These are phyloP conservation scores for Apophysomyces trapeziformis DNA, from an alignment of 371 early-diverging fungal species.

Conservation along the genomic window DNA sequence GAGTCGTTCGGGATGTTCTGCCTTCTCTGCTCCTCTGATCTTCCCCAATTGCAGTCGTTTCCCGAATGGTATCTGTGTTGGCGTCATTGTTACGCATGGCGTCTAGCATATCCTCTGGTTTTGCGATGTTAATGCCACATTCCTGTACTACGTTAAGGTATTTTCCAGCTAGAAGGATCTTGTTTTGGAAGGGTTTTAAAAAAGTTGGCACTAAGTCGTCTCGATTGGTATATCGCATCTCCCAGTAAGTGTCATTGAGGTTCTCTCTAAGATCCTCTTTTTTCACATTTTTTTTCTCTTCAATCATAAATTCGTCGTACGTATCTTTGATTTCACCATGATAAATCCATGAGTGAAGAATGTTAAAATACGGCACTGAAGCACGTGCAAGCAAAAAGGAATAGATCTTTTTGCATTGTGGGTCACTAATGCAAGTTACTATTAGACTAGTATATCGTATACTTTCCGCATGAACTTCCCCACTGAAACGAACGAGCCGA, in stretches of 20 bases:
- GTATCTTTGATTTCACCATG: slow-evolving; percentile 85
- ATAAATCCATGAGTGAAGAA: slow-evolving; percentile 88
- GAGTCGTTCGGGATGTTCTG: neutral
- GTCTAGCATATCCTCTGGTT: slow-evolving; percentile 47
- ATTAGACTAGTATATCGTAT: slow-evolving; percentile 30
- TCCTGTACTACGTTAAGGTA: slow-evolving; percentile 92
- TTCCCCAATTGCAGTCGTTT: neutral
- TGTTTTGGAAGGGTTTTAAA: slow-evolving; percentile 70
- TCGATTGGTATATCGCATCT: slow-evolving; percentile 75
- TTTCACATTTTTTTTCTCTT: slow-evolving; percentile 59
- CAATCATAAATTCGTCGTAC: slow-evolving; percentile 91
- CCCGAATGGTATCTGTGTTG: slow-evolving; percentile 7
- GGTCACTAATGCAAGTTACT: slow-evolving; percentile 57
- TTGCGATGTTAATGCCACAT: slow-evolving; percentile 71
- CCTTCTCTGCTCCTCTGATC: slow-evolving; percentile 9
- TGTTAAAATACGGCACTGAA: slow-evolving; percentile 80
- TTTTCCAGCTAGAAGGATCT: slow-evolving; percentile 91
- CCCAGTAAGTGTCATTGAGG: slow-evolving; percentile 87
- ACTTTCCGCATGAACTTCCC: slow-evolving; percentile 62
- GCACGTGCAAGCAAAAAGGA: slow-evolving; percentile 76
- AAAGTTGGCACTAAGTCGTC: slow-evolving; percentile 73
- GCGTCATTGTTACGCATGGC: slow-evolving; percentile 20
- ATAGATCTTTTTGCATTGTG: slow-evolving; percentile 75
- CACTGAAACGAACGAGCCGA: slow-evolving; percentile 63
- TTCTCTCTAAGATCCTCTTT: slow-evolving; percentile 72